These are phyloP conservation scores for Pseudozyma tsukubaensis DNA, from an alignment of 1,284 basidiomycete species.

Conservation along the genomic window DNA sequence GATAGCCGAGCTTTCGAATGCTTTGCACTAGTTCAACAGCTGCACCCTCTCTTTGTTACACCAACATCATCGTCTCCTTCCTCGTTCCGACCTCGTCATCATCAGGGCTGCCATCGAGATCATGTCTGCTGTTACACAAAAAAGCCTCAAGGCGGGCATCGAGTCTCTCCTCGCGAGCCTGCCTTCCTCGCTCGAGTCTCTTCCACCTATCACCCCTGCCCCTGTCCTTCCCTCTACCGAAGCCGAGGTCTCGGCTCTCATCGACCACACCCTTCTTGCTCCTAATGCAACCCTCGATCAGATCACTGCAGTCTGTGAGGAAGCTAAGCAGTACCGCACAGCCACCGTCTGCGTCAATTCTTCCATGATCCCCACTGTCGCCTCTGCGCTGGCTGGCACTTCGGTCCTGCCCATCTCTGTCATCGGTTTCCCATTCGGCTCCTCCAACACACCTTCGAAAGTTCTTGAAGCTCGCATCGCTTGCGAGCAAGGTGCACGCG, in stretches of 20 bases:
- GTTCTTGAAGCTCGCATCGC: constrained; percentile 51
- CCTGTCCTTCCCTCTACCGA: constrained; percentile 38
- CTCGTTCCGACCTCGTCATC: neutral
- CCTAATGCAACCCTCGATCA: constrained; percentile 50
- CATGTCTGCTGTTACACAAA: constrained; percentile 21
- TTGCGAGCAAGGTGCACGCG: constrained; percentile 46
- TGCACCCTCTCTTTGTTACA: too few species aligned
- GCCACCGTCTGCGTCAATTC: constrained; percentile 63
- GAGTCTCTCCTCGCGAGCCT: constrained; percentile 28
- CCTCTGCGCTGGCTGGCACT: constrained; percentile 70
- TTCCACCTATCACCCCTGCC: constrained; percentile 28
- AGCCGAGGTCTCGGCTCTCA: constrained; percentile 41
- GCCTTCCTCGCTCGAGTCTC: constrained; percentile 12
- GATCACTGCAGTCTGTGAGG: constrained; percentile 44
- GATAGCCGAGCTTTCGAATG: constrained; percentile 27
- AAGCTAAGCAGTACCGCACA: constrained; percentile 48
- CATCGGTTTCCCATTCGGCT: constrained; percentile 56
- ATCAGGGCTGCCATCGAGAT: neutral
- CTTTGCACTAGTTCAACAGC: neutral
- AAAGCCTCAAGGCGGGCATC: constrained; percentile 23
- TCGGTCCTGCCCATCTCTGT: constrained; percentile 48
- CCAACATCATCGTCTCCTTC: neutral
- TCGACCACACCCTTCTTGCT: constrained; percentile 65
- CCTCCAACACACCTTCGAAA: constrained; percentile 47
- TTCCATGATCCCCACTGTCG: constrained; percentile 70